A percentile compares a stretch with the other conserved stretches of the same genome.
phyloP scores from a whole-genome alignment of 768 basidiomycete genomes.

The Trametes sanguinea region DNA sequence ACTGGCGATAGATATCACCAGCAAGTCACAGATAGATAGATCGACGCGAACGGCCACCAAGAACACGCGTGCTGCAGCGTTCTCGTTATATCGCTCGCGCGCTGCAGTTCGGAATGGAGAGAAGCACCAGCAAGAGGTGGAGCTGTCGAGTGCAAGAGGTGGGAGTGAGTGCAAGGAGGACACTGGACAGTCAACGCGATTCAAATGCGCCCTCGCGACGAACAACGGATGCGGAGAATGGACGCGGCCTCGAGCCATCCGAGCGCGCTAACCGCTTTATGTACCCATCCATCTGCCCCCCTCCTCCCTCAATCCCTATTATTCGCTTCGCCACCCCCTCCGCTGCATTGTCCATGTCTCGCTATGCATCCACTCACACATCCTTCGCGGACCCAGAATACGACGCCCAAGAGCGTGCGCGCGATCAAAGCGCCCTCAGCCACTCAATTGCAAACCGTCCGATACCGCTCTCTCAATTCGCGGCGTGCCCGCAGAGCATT shows the following conservation, averaged over 20 bases:
- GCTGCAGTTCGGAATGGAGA: not conserved
- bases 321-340: not conserved
- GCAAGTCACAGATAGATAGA: not conserved
- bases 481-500: conserved; percentile 26
- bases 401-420: not conserved
- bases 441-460: not conserved
- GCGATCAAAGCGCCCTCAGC: conserved; percentile 1
- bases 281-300: not conserved
- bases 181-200: not conserved
- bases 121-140: not conserved
- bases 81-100: not conserved
- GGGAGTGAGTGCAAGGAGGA: not conserved
- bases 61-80: not conserved
- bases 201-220: not conserved
- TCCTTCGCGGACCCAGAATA: conserved; percentile 2
- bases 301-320: conserved; percentile 9
- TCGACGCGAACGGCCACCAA: not conserved
- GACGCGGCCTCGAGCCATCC: conserved; percentile 1
- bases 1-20: too few relatives aligned
- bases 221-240: conserved; percentile 2
- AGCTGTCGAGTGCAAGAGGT: not conserved
- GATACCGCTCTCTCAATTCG: not conserved
- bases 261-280: conserved; percentile 10
- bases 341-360: not conserved
- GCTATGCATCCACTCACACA: not conserved